phyloP scores from a whole-genome alignment of 2,329 filamentous ascomycete genomes.

The Fusarium mundagurra region DNA sequence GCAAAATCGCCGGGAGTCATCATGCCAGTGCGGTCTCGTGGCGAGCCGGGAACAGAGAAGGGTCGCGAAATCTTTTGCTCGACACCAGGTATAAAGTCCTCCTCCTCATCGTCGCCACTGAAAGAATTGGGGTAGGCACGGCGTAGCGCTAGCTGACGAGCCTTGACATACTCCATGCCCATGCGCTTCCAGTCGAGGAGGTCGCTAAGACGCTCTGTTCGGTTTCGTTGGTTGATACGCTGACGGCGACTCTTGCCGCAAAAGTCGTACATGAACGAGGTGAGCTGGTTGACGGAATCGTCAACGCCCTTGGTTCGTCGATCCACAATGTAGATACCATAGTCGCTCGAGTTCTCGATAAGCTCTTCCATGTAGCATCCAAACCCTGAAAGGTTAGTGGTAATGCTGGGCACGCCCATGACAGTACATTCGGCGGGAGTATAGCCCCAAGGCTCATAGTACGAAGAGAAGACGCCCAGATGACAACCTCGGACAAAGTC shows the following conservation, averaged over 20 bases:
- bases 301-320: constrained; percentile 94
- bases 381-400: constrained; percentile 96
- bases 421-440: constrained; percentile 98
- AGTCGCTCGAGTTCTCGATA: constrained; percentile 97
- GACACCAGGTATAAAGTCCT: constrained; percentile 89
- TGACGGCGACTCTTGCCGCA: constrained; percentile 92
- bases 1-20: constrained; percentile 99
- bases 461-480: constrained; percentile 93
- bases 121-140: constrained; percentile 93
- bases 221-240: constrained; percentile 98
- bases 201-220: constrained; percentile 93
- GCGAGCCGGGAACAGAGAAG: constrained; percentile 92
- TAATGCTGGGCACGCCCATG: constrained; percentile 98
- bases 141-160: constrained; percentile 88
- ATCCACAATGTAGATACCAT: constrained; percentile 99
- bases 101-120: constrained; percentile 80
- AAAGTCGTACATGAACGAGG: constrained; percentile 90
- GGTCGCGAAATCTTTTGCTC: constrained; percentile 96
- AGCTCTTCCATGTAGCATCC: constrained; percentile 99
- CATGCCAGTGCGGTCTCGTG: constrained; percentile 90
- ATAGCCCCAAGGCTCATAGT: constrained; percentile 99
- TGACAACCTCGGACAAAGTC: constrained; percentile 98
- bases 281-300: constrained; percentile 95
- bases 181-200: constrained; percentile 99
- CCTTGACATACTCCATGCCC: constrained; percentile 99